Base-by-base conservation (phyloP, 2,329 filamentous ascomycete genomes). In the Hymenoscyphus fraxineus region DNA sequence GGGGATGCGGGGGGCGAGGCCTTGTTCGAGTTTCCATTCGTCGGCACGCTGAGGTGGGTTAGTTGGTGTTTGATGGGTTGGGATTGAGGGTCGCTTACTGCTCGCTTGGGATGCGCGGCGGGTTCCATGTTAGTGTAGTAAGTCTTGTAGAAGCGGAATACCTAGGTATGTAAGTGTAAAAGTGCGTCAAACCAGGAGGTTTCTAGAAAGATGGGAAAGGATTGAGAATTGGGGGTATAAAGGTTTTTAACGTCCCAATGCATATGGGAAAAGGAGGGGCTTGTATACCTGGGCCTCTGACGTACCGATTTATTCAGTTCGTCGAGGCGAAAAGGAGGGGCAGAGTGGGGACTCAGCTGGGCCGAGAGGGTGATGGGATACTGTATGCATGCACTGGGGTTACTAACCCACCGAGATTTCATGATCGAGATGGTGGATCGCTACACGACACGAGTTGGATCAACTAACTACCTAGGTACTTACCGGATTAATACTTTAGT, bases 11-110 rank as follows among this genome's bases (percentile, higher is more conserved):
- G 61, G 61, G 22, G 54, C 40, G 15, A 62, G 56, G 16, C 61
- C 61, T 51, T 62, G 61, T 47, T 62, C 61, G 10, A 62, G 7
- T 41, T 62, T 62, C 61, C 61, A 62, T 32, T 58, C 61, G 27
- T 62, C 61, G 22, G 61, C 38, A 2, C 61, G 61, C 61, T 62
- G 47, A 32, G 19, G 19, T 22, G 22, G 12, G 44, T 51, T 54
- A 54, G 47, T 27, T 13, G 19, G 5, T 13, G 13, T 4, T 27
- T 2, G 9, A 12, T 27, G 10, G 47, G 19, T n/a, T 7, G 12
- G 19, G 2, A 47, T 54, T 2, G 6, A 13, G 10, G 2, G 19
- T 54, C 4, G 22, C 19, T 54, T 54, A 54, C 47, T 13, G 47
- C 19, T 54, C 47, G 47, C 47, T 54, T 54, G 22, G 47, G 47